These are phyloP conservation scores for Neohortaea acidophila DNA, from an alignment of 495 filamentous ascomycete species.

Conservation along the genomic window DNA sequence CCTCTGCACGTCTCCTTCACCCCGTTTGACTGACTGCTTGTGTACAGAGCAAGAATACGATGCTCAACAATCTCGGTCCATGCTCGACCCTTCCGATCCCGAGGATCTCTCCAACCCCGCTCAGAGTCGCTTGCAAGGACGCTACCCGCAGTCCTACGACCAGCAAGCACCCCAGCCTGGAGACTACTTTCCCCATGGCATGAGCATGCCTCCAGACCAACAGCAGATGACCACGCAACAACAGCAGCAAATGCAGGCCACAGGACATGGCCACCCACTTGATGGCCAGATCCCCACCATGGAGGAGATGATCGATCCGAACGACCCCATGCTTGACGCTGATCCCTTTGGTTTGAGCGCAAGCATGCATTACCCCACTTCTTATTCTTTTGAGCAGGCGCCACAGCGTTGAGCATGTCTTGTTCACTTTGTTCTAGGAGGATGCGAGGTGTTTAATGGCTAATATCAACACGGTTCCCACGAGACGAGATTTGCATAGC, in stretches of 20 bases:
- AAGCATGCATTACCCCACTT: constrained; percentile 86
- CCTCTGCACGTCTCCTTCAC: too few species aligned
- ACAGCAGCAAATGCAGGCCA: constrained; percentile 16
- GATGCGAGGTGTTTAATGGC: too few species aligned
- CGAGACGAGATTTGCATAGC: too few species aligned
- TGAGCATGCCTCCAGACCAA: constrained; percentile 10
- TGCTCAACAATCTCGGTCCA: constrained; percentile 43
- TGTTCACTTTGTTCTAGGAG: neutral
- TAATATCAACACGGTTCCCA: too few species aligned
- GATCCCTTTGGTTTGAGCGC: constrained; percentile 83
- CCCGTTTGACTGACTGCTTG: constrained; percentile 57
- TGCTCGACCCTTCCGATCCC: constrained; percentile 62
- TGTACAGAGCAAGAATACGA: constrained; percentile 98
- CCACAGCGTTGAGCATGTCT: constrained; percentile 1
- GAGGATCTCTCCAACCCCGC: constrained; percentile 19
- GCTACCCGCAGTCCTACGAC: constrained; percentile 12
- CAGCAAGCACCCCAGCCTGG: constrained; percentile 17
- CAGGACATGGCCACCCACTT: constrained; percentile 23
- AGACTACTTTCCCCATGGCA: constrained; percentile 5
- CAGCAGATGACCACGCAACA: constrained; percentile 3
- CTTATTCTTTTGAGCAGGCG: constrained; percentile 65
- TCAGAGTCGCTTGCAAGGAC: constrained; percentile 8
- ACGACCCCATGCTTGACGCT: constrained; percentile 67
- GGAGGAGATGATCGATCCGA: constrained; percentile 61
- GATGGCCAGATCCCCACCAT: constrained; percentile 34